A percentile compares a stretch with the other conserved stretches of the same genome.
Conservation (phyloP, 352 stramenopile species). For the Phytopythium litorale region DNA sequence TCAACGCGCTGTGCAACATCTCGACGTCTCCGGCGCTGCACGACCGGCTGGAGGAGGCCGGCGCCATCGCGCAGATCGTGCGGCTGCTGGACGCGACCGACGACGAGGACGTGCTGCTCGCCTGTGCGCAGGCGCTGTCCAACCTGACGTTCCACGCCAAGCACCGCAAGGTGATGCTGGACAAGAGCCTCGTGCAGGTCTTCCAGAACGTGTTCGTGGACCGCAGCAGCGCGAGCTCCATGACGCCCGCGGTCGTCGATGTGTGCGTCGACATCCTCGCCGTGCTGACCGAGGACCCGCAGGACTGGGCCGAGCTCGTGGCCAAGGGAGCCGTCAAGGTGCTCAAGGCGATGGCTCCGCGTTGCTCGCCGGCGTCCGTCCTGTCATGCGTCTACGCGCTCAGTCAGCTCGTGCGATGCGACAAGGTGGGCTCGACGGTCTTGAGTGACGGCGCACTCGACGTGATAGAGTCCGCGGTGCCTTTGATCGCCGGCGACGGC, state of each 20-base stretch:
- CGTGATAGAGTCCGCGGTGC: slow-evolving; percentile 34
- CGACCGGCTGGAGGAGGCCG: slow-evolving; percentile 66
- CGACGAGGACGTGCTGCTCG: slow-evolving; percentile 46
- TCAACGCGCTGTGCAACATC: slow-evolving; percentile 81
- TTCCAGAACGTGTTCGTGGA: slow-evolving; percentile 35
- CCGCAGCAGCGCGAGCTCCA: slow-evolving; percentile 13
- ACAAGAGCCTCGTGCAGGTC: slow-evolving; percentile 47
- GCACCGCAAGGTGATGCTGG: slow-evolving; percentile 51
- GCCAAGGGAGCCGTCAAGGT: slow-evolving; percentile 49
- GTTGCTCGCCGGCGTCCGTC: slow-evolving; percentile 22
- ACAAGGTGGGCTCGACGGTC: slow-evolving; percentile 36
- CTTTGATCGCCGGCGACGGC: slow-evolving; percentile 15
- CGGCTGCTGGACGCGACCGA: slow-evolving; percentile 38
- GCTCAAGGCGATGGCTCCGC: slow-evolving; percentile 37
- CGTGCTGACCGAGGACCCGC: slow-evolving; percentile 58
- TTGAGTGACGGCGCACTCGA: slow-evolving; percentile 57
- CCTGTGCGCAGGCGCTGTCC: slow-evolving; percentile 60
- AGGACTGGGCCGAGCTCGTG: slow-evolving; percentile 48
- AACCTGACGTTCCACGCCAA: slow-evolving; percentile 68
- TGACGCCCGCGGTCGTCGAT: slow-evolving; percentile 33
- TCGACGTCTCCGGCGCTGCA: slow-evolving; percentile 56
- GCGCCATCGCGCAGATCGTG: slow-evolving; percentile 43
- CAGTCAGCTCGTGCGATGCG: slow-evolving; percentile 56
- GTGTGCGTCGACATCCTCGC: slow-evolving; percentile 66
- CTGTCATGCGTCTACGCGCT: slow-evolving; percentile 59